Conservation (phyloP, 345 rosid species). For the Eutrema yunnanense region DNA sequence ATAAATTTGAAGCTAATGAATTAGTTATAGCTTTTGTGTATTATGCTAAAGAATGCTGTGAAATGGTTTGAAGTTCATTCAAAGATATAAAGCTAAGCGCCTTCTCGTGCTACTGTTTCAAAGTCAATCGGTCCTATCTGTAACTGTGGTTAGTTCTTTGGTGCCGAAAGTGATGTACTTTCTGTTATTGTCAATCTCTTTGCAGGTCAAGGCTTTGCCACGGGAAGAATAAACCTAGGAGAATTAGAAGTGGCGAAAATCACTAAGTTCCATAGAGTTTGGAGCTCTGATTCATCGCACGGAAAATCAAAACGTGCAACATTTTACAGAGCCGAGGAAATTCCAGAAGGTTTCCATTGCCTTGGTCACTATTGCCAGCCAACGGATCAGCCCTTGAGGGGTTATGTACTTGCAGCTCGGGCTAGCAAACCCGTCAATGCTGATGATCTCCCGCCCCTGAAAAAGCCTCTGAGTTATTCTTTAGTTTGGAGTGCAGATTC, state of each 20-base stretch:
- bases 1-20: background rate
- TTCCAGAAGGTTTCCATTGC: conserved; percentile 63
- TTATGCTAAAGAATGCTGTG: background rate
- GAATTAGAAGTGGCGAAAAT: conserved; percentile 57
- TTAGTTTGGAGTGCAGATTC: conserved; percentile 49
- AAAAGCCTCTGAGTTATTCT: conserved; percentile 53
- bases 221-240: conserved; percentile 60
- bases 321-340: conserved; percentile 63
- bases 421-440: conserved; percentile 9
- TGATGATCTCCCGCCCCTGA: conserved; percentile 41
- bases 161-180: background rate
- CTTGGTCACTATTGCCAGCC: conserved; percentile 78
- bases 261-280: conserved; percentile 51
- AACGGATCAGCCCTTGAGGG: conserved; percentile 55
- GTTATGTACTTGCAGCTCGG: conserved; percentile 63
- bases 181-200: conserved; percentile 8
- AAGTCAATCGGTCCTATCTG: background rate
- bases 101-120: background rate
- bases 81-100: background rate
- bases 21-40: background rate
- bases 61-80: background rate
- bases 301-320: conserved; percentile 43
- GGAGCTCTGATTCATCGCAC: conserved; percentile 46
- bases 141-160: conserved; percentile 5
- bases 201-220: conserved; percentile 68